Conservation (phyloP, 345 rosid species). For the Noccaea bulbosa region DNA sequence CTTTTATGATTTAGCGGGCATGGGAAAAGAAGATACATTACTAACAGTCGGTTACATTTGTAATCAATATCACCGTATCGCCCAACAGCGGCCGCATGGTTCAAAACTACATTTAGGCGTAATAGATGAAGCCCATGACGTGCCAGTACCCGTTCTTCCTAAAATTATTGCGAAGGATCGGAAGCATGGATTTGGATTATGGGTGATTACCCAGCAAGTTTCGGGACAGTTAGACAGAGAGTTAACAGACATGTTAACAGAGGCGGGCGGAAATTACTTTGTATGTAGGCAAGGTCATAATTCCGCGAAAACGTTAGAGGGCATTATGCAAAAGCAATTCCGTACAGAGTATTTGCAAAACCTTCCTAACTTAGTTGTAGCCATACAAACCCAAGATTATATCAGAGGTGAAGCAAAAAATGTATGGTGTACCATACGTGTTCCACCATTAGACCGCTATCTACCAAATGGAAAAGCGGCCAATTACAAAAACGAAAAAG, state of each 20-base stretch:
- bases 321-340: not conserved
- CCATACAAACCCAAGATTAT: not conserved
- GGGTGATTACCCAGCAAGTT: not conserved
- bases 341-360: not conserved
- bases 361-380: not conserved
- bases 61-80: not conserved
- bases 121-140: not conserved
- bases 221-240: not conserved
- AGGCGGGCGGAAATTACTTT: not conserved
- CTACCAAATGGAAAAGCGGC: not conserved
- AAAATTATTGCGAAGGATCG: not conserved
- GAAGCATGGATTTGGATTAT: not conserved
- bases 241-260: not conserved
- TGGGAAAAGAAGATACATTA: not conserved
- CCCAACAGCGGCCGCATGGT: conserved; percentile 1
- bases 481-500: not conserved
- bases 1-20: not conserved
- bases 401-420: not conserved
- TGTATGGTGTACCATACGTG: not conserved
- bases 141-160: not conserved
- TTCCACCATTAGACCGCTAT: not conserved
- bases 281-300: not conserved
- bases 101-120: not conserved
- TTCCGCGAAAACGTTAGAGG: not conserved
- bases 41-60: not conserved